A percentile compares a stretch with the other conserved stretches of the same genome.
Evolutionary conservation across 2,329 filamentous ascomycete species (phyloP).

Genomic region (Leptographium radiaticola): DNA sequence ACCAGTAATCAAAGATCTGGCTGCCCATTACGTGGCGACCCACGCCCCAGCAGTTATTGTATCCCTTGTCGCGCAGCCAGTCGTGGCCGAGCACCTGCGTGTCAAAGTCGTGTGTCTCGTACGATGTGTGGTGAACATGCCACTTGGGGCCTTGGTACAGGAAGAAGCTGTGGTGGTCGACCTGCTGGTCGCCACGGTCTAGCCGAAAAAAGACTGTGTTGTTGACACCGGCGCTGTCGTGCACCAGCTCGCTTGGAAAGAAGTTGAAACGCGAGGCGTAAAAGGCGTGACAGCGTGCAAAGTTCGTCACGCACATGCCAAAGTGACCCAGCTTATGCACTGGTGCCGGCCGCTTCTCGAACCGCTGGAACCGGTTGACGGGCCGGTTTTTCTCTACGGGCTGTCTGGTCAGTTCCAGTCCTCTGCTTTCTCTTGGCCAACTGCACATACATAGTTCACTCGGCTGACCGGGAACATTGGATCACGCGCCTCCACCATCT

Average conservation of each 20-base stretch:
- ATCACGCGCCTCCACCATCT: slow-evolving; percentile 24
- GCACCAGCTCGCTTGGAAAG: slow-evolving; percentile 31
- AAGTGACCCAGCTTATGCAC: slow-evolving; percentile 42
- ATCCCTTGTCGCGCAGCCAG: slow-evolving; percentile 50
- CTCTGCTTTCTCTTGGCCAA: too few relatives aligned
- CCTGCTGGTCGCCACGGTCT: slow-evolving; percentile 27
- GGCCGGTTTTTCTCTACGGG: slow-evolving; percentile 37
- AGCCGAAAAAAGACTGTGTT: slow-evolving; percentile 32
- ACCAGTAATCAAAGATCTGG: slow-evolving; percentile 65
- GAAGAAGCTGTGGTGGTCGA: slow-evolving; percentile 40
- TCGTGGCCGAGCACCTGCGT: slow-evolving; percentile 57
- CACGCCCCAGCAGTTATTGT: slow-evolving; percentile 56
- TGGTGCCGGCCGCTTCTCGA: slow-evolving; percentile 27
- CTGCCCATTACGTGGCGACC: slow-evolving; percentile 57
- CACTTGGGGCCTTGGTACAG: slow-evolving; percentile 30
- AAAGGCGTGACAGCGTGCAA: slow-evolving; percentile 34
- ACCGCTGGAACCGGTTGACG: slow-evolving; percentile 36
- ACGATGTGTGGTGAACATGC: slow-evolving; percentile 55
- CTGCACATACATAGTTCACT: slow-evolving; percentile 27
- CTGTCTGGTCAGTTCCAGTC: slow-evolving; percentile 12
- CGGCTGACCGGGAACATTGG: slow-evolving; percentile 26
- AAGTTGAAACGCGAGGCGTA: slow-evolving; percentile 38
- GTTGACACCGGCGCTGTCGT: slow-evolving; percentile 23
- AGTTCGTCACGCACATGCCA: slow-evolving; percentile 39
- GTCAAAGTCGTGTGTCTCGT: slow-evolving; percentile 61